Evolutionary conservation across 1,284 basidiomycete species (phyloP), one percentile per base, ranked within the genome.

Genomic region (Trichosporon faecale): DNA sequence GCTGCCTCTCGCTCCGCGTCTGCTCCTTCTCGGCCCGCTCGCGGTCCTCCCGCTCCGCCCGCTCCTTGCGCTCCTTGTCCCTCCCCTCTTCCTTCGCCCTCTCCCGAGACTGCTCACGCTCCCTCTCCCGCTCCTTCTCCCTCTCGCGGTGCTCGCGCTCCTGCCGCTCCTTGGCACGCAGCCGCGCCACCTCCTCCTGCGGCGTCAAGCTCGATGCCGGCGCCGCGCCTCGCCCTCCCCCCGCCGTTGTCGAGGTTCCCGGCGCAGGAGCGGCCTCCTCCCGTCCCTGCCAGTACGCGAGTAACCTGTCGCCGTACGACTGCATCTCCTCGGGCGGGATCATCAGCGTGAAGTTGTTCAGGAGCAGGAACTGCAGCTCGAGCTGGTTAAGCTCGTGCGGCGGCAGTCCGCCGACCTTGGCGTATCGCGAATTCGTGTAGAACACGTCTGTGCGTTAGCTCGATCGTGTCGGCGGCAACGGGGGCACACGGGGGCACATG

Each of bases 381-480:
- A 99, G 90, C 80, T 96, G 94, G 81, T 99, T 98, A 63, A 99
- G 88, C 83, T 99, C 96, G 66, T 91, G 87, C 68, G 95, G 90
- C 0, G 96, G 96, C 1, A 99, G 88, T 27, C 96, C 96, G 68
- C 96, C 96, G 72, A 95, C 95, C 89, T 98, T 99, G 70, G 96
- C 96, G 81, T 99, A 99, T 44, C 96, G 88, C 33, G 95, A 98
- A 79, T 99, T 99, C n/a, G 96, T 98, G 85, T 99, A 98, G 79
- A 99, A 99, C 11, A 99, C 95, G 82, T 99, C 96, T 84, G 72
- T 4, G 25, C 25, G 25, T 57, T 29, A 57, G 40, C 14, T 4
- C 7, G 14, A 55, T 21, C 49, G n/a, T 21, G 11, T 55, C 49
- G 21, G 14, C 25, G 14, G 23, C 52, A 27, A 57, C 18, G 40